Evolutionary conservation across 148 eudicot genomes (phyloP).

Genomic region (Cornus suecica): DNA sequence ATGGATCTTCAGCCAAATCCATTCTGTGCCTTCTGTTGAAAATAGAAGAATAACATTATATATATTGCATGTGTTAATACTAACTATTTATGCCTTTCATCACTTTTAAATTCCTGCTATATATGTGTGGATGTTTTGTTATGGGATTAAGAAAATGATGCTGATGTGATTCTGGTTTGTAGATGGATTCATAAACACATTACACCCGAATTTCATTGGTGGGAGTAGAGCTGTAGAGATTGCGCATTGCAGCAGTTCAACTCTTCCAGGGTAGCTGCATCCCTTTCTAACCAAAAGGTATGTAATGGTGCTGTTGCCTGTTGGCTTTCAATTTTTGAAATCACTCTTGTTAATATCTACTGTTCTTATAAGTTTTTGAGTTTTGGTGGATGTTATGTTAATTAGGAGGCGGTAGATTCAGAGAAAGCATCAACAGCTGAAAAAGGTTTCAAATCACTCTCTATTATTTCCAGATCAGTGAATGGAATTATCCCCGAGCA

Average conservation of each 20-base stretch:
- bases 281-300: conserved; percentile 66
- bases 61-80: background rate
- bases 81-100: background rate
- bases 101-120: background rate
- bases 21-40: background rate
- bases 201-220: conserved; percentile 83
- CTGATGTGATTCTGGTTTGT: conserved; percentile 15
- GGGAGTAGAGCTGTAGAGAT: conserved; percentile 87
- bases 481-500: conserved; percentile 81
- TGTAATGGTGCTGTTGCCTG: background rate
- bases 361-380: background rate
- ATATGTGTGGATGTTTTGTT: no score
- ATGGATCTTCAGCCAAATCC: background rate
- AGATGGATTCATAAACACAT: conserved; percentile 98
- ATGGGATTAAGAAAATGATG: no score
- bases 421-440: conserved; percentile 77
- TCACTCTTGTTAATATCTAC: background rate
- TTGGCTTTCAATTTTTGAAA: background rate
- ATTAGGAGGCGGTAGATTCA: conserved; percentile 61
- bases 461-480: conserved; percentile 59
- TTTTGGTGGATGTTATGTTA: background rate
- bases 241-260: conserved; percentile 60
- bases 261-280: conserved; percentile 44
- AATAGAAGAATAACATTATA: background rate
- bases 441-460: conserved; percentile 67